Evolutionary conservation across 2,329 filamentous ascomycete species (phyloP).

Genomic region (Xylariaceae sp.): DNA sequence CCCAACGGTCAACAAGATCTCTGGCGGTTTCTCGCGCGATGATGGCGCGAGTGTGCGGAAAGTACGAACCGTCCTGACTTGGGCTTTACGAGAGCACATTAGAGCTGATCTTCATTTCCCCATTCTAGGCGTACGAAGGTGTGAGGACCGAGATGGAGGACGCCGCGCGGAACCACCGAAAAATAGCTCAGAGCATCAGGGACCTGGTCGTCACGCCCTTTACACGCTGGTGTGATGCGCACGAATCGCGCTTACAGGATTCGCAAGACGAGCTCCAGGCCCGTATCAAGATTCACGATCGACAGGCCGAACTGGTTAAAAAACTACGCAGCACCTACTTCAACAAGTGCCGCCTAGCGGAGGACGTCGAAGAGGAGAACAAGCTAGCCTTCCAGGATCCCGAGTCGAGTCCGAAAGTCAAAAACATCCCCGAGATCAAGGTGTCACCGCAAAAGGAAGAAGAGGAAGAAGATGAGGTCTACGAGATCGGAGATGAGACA

Average conservation of each 20-base stretch:
- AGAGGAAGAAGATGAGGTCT: conserved; percentile 72
- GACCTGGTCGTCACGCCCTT: conserved; percentile 95
- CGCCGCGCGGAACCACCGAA: conserved; percentile 82
- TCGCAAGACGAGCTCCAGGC: conserved; percentile 91
- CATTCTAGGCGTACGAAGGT: conserved; percentile 78
- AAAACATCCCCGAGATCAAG: conserved; percentile 78
- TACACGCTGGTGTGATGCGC: conserved; percentile 91
- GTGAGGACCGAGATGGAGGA: conserved; percentile 90
- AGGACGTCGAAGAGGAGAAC: conserved; percentile 97
- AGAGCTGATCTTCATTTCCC: conserved; percentile 23
- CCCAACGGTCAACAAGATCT: conserved; percentile 73
- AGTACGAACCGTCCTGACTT: conserved; percentile 49
- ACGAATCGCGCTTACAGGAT: conserved; percentile 84
- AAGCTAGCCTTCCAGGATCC: conserved; percentile 96
- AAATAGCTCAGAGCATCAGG: conserved; percentile 93
- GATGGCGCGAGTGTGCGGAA: conserved; percentile 95
- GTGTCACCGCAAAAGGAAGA: conserved; percentile 65
- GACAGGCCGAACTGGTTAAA: conserved; percentile 83
- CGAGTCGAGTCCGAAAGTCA: conserved; percentile 58
- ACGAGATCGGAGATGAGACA: conserved; percentile 85
- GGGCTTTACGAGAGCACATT: conserved; percentile 1
- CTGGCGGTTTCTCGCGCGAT: conserved; percentile 80
- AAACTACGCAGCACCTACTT: conserved; percentile 96
- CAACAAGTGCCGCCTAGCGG: conserved; percentile 95
- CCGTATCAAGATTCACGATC: conserved; percentile 88